phyloP scores from a whole-genome alignment of 768 basidiomycete species.

The Paxillus ammoniavirescens region DNA sequence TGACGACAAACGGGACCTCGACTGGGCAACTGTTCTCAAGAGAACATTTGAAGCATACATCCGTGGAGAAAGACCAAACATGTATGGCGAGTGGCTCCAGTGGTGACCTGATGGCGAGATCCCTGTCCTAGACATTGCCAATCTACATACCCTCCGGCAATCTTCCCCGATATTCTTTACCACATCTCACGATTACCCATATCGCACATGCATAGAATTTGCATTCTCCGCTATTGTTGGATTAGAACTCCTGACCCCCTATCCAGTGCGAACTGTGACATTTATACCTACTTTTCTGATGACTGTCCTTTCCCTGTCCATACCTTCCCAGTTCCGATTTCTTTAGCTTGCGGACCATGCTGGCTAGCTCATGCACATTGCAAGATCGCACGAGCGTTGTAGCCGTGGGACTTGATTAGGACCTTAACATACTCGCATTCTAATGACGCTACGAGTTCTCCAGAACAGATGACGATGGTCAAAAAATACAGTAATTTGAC shows the following conservation, averaged over 20 bases:
- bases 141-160: constrained; percentile 19
- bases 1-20: constrained; percentile 77
- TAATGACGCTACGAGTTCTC: constrained; percentile 19
- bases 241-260: constrained; percentile 25
- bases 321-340: constrained; percentile 12
- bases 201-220: constrained; percentile 26
- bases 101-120: constrained; percentile 37
- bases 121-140: constrained; percentile 3
- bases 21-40: constrained; percentile 94
- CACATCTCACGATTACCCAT: constrained; percentile 26
- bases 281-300: constrained; percentile 30
- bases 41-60: constrained; percentile 93
- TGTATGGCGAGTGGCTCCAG: constrained; percentile 85
- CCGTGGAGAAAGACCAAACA: constrained; percentile 88
- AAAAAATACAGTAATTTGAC: neutral
- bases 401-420: constrained; percentile 15
- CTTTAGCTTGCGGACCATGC: constrained; percentile 13
- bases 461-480: neutral
- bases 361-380: constrained; percentile 13
- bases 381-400: constrained; percentile 8
- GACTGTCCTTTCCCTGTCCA: constrained; percentile 24
- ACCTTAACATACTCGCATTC: constrained; percentile 24
- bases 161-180: constrained; percentile 27
- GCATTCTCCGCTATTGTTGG: constrained; percentile 29
- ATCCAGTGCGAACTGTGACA: constrained; percentile 26